A percentile compares a stretch with the other conserved stretches of the same genome.
Conservation (phyloP, 1,139 yeast genomes). For the Taiozyma sp. region DNA sequence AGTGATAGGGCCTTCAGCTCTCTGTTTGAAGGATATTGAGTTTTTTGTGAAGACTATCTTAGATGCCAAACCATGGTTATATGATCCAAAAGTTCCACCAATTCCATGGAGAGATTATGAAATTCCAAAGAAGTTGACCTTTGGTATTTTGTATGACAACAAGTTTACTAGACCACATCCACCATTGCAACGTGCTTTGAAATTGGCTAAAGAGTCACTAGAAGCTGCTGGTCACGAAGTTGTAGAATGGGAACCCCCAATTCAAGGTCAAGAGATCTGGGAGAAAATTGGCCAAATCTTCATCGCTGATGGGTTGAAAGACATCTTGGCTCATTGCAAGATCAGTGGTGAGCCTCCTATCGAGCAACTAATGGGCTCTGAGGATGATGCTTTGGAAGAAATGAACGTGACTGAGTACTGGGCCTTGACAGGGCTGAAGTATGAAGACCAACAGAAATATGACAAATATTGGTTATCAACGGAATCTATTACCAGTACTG, state of each 20-base stretch:
- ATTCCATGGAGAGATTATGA: conserved; percentile 51
- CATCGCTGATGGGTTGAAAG: conserved; percentile 31
- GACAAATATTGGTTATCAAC: conserved; percentile 38
- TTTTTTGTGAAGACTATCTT: conserved; percentile 53
- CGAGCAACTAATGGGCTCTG: conserved; percentile 29
- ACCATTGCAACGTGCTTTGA: conserved; percentile 46
- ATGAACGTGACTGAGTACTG: conserved; percentile 38
- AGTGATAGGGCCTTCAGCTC: conserved; percentile 54
- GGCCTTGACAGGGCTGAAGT: conserved; percentile 37
- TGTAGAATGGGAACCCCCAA: conserved; percentile 21
- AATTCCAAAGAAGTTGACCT: conserved; percentile 29
- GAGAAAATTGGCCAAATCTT: conserved; percentile 30
- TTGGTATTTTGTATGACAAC: conserved; percentile 29
- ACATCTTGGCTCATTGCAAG: conserved; percentile 23
- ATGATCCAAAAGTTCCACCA: conserved; percentile 47
- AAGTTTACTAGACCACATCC: conserved; percentile 48
- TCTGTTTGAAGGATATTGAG: conserved; percentile 59
- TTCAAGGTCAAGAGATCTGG: conserved; percentile 28
- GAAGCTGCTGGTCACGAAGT: conserved; percentile 37
- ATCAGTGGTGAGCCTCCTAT: conserved; percentile 40
- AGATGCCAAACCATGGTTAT: conserved; percentile 50
- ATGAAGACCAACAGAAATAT: conserved; percentile 31
- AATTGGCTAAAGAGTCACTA: conserved; percentile 34
- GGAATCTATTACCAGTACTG: conserved; percentile 29
- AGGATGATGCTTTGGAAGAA: conserved; percentile 19